Evolutionary conservation across 208 protist genomes (phyloP), one percentile per base, ranked within the genome.

Genomic region (Lotmaria passim): DNA sequence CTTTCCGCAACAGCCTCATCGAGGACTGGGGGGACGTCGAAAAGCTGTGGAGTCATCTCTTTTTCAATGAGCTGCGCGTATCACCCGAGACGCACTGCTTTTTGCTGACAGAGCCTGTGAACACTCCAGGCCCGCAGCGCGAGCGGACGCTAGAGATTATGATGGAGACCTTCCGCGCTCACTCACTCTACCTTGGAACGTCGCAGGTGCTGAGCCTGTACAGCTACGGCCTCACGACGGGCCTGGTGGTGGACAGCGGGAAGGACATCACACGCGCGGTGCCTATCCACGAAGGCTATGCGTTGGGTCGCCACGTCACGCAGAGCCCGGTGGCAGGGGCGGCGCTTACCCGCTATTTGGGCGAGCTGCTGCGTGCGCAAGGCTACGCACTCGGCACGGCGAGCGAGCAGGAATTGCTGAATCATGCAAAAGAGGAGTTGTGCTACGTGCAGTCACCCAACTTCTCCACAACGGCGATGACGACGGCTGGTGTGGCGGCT

Each of bases 111-210:
- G 92, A 98, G 72, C 68, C 87, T 15, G 89, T 96, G 30, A 94
- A 96, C 59, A 83, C 93, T 8, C 89, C 88, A 14, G 80, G 80
- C 6, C 33, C 66, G 30, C 90, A 97, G 73, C 91, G 90, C 69
- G 94, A 98, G 79, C 86, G 87, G 46, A 97, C 89, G 28, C 71
- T 97, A 30, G 90, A 97, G 75, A 87, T 98, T 12, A 95, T 98
- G 86, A 97, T 98, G 90, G 94, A 98, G 64, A 97, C 91, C 21
- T 98, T 98, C 78, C 89, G 96, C 69, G 88, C 86, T 1, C 89
- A 97, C 69, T 92, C 91, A 12, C 80, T 98, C 26, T 98, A 93
- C 78, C 77, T 98, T 55, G 91, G 83, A 36, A 81, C 83, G 3
- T 97, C 94, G 28, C 88, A 94, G 71, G 91, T 98, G 68, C 79